Conservation (phyloP, 1,284 basidiomycete species). For the Lentinula novae-zelandiae region DNA sequence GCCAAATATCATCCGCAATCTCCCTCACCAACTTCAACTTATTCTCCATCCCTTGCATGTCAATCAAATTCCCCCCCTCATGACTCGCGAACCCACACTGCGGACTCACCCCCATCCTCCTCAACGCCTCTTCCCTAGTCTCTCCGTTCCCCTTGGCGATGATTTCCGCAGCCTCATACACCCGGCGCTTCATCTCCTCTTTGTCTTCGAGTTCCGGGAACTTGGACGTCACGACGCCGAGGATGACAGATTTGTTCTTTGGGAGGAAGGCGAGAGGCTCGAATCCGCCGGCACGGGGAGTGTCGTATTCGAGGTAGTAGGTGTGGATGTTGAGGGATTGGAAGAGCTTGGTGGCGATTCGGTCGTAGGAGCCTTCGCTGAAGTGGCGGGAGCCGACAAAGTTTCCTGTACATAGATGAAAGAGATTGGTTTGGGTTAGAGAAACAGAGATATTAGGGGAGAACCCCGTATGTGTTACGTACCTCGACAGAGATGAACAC, state of each 20-base stretch:
- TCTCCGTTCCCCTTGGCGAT: slow-evolving; percentile 5
- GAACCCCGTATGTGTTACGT: no score
- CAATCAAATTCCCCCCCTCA: slow-evolving; percentile 4
- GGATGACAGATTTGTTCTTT: slow-evolving; percentile 1
- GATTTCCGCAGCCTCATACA: slow-evolving; percentile 9
- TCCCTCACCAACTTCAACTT: slow-evolving; percentile 4
- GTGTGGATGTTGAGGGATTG: slow-evolving; percentile 11
- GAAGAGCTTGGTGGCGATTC: slow-evolving; percentile 27
- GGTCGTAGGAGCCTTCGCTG: slow-evolving; percentile 37
- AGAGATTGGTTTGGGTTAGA: not conserved
- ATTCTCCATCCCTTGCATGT: slow-evolving; percentile 1
- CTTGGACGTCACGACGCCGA: slow-evolving; percentile 8
- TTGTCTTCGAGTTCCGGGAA: slow-evolving; percentile 5
- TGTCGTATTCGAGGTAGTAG: slow-evolving; percentile 16
- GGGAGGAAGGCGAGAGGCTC: slow-evolving; percentile 8
- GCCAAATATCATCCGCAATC: slow-evolving; percentile 9
- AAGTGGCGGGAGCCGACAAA: slow-evolving; percentile 30
- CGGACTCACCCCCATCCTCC: slow-evolving; percentile 3
- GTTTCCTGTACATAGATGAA: not conserved
- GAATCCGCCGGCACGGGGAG: slow-evolving; percentile 13
- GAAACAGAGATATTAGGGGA: no score
- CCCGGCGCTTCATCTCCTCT: slow-evolving; percentile 4
- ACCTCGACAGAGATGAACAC: slow-evolving; percentile 40
- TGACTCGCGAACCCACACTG: slow-evolving; percentile 12
- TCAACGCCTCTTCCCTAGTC: slow-evolving; percentile 5